Percentiles rank a stretch among this genome's conserved stretches.
Evolutionary conservation across 176 grass and related monocot species (phyloP).

Genomic region (Poa pratensis): DNA sequence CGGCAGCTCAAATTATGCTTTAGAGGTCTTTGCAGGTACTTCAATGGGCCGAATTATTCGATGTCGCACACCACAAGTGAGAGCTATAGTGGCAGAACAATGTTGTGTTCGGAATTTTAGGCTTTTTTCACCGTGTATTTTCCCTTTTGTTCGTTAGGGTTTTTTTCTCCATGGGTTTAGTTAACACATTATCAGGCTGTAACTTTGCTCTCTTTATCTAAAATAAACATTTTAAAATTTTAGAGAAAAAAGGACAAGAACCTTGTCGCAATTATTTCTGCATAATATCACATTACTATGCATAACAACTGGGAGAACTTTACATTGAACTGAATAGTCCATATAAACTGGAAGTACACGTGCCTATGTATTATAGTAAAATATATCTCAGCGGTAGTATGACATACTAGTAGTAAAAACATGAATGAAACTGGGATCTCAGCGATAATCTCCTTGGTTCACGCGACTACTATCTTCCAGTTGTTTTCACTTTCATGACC

Average conservation of each 20-base stretch:
- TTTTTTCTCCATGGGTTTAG: too few relatives aligned
- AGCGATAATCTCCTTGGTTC: background rate
- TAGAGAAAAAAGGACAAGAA: background rate
- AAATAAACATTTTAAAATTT: too few relatives aligned
- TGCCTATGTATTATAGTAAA: background rate
- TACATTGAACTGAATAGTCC: conserved; percentile 6
- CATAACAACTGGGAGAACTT: background rate
- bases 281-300: background rate
- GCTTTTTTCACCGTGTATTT: too few relatives aligned
- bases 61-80: too few relatives aligned
- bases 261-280: background rate
- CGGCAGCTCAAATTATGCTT: too few relatives aligned
- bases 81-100: too few relatives aligned
- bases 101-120: too few relatives aligned
- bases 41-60: too few relatives aligned
- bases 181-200: too few relatives aligned
- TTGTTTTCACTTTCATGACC: conserved; percentile 58
- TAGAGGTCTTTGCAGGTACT: too few relatives aligned
- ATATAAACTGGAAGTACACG: background rate
- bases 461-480: background rate
- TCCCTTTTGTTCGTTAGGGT: too few relatives aligned
- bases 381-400: background rate
- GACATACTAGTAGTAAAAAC: background rate
- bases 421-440: conserved; percentile 13
- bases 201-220: too few relatives aligned